phyloP scores from a whole-genome alignment of 2,329 filamentous ascomycete genomes.

The Pseudogymnoascus sp. region DNA sequence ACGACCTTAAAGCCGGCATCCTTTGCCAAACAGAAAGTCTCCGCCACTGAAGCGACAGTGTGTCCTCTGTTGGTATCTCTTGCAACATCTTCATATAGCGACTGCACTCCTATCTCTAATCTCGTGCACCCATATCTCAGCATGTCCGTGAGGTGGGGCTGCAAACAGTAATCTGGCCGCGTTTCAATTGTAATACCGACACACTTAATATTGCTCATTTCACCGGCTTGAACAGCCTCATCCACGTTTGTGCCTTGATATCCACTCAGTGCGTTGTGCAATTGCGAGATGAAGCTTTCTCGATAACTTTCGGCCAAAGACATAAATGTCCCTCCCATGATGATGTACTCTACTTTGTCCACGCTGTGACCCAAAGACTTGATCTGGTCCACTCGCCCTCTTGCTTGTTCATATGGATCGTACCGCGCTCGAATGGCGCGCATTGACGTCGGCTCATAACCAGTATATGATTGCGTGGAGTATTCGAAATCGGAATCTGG shows the following conservation, averaged over 20 bases:
- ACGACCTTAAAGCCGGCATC: constrained; percentile 99
- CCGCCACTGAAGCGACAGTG: constrained; percentile 87
- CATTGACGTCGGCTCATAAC: constrained; percentile 98
- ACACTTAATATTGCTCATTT: constrained; percentile 96
- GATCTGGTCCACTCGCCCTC: constrained; percentile 92
- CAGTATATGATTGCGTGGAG: constrained; percentile 96
- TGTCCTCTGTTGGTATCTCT: constrained; percentile 95
- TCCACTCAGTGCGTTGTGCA: constrained; percentile 93
- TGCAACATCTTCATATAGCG: constrained; percentile 96
- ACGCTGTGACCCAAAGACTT: constrained; percentile 93
- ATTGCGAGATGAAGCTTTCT: constrained; percentile 86
- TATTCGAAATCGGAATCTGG: constrained; percentile 99
- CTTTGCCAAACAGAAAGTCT: constrained; percentile 95
- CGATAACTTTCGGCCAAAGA: constrained; percentile 82
- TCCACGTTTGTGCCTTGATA: constrained; percentile 93
- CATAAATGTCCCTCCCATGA: constrained; percentile 99
- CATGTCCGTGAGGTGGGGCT: constrained; percentile 94
- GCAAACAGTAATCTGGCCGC: constrained; percentile 89
- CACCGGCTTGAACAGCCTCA: constrained; percentile 86
- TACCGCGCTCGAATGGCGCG: constrained; percentile 93
- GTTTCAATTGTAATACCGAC: constrained; percentile 99
- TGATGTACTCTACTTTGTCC: constrained; percentile 99
- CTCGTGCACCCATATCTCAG: constrained; percentile 94
- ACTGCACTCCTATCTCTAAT: constrained; percentile 91
- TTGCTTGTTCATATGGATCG: constrained; percentile 94